Conservation (phyloP, 345 rosid genomes). For the Eucalyptus microcorys region DNA sequence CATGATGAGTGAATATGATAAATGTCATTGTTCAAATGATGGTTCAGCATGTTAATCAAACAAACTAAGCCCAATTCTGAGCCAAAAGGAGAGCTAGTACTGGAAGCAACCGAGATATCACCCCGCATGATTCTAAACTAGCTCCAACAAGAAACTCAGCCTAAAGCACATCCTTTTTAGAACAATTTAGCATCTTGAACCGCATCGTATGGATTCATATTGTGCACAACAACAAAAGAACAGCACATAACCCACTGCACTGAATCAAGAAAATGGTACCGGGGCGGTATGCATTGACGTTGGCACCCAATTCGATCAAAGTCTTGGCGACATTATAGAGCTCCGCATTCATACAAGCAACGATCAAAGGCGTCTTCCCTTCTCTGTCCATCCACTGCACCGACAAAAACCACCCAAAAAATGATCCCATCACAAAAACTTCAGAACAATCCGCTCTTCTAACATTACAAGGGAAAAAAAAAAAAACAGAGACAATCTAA, state of each 20-base stretch:
- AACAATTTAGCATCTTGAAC: background rate
- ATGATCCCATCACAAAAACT: background rate
- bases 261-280: constrained; percentile 15
- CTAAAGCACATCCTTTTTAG: background rate
- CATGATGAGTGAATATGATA: background rate
- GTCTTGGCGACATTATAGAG: constrained; percentile 59
- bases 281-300: constrained; percentile 79
- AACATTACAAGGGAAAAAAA: background rate
- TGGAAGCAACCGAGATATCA: background rate
- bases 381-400: constrained; percentile 90
- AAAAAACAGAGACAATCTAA: background rate
- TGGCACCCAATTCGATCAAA: constrained; percentile 81
- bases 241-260: too few relatives aligned
- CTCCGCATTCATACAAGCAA: constrained; percentile 65
- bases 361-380: constrained; percentile 86
- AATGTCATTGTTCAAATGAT: background rate
- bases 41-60: background rate
- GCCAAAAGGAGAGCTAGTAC: background rate
- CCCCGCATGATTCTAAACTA: background rate
- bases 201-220: background rate
- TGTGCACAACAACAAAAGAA: background rate
- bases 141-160: background rate
- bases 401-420: background rate
- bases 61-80: background rate
- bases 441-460: background rate